Evolutionary conservation across 257 asterid species (phyloP), one percentile per base, ranked within the genome.

Genomic region (Nicotiana noctiflora): DNA sequence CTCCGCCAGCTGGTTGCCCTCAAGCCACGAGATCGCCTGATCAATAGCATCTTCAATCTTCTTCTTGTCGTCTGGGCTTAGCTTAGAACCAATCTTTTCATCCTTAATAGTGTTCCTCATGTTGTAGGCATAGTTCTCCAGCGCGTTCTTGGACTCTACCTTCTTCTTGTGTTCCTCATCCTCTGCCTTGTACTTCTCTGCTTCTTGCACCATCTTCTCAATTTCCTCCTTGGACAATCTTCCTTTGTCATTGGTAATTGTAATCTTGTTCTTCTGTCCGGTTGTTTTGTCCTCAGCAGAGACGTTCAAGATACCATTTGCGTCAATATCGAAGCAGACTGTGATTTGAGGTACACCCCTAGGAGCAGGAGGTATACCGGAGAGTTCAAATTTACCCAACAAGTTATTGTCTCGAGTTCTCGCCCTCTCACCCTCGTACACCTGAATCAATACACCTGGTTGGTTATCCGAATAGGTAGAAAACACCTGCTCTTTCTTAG

Each of bases 211-310:
- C 88, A 85, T 76, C 76, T 85, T 85, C 82, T 82, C 88, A 7
- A 85, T 85, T 25, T 85, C 88, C 12, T 85, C 88, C 78, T 85
- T 85, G 1, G 88, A 83, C 5, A 85, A 8, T 1, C 88, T 83
- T 7, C 88, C 88, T 72, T 86, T 83, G 80, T 86, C 88, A 1
- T 86, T 86, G 1, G 88, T 86, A 19, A 86, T 86, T 15, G 88
- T 86, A 4, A 83, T 86, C 72, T 86, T 86, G 82, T 78, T 86
- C 83, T 86, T 86, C 77, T 86, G 88, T 0, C 89, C 87, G 2
- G 89, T 86, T 14, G 89, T 86, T 40, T 86, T 86, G 56, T 83
- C 87, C 85, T 86, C 89, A 0, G 89, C 89, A n/a, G 89, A 83
- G 6, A 86, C 89, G 23, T 86, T 81, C 2, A 86, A 3, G 23